Conservation (phyloP, 2,329 filamentous ascomycete species). For the Sarocladium oryzae region DNA sequence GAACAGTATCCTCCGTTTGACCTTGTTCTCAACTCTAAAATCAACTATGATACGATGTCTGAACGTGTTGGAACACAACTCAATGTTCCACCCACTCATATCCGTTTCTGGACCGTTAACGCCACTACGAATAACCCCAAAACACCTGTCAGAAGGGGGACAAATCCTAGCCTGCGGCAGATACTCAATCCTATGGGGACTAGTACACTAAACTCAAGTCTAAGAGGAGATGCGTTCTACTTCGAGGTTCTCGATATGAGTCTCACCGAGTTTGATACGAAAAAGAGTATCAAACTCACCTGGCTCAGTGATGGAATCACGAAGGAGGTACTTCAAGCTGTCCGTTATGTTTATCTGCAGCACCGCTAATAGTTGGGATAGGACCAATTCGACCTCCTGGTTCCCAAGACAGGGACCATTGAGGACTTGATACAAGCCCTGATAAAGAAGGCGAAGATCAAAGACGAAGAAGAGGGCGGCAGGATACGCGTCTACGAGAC, state of each 20-base stretch:
- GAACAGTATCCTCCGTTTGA: conserved; percentile 62
- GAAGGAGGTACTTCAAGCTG: conserved; percentile 62
- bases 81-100: conserved; percentile 71
- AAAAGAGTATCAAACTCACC: conserved; percentile 76
- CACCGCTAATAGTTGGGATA: conserved; percentile 25
- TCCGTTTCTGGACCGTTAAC: conserved; percentile 88
- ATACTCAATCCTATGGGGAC: conserved; percentile 70
- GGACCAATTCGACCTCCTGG: conserved; percentile 76
- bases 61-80: conserved; percentile 76
- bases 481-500: conserved; percentile 77
- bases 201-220: conserved; percentile 61
- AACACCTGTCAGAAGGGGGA: conserved; percentile 64
- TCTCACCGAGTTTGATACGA: conserved; percentile 84
- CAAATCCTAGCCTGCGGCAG: conserved; percentile 64
- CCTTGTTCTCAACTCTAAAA: conserved; percentile 77
- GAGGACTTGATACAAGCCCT: conserved; percentile 71
- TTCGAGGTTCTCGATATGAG: conserved; percentile 95
- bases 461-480: conserved; percentile 63
- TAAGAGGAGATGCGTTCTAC: conserved; percentile 72
- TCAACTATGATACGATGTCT: conserved; percentile 81
- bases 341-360: background rate
- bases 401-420: conserved; percentile 78
- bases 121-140: conserved; percentile 71
- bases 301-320: conserved; percentile 85
- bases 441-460: conserved; percentile 72